phyloP scores from a whole-genome alignment of 2,329 filamentous ascomycete genomes.

The Plenodomus biglobosus region DNA sequence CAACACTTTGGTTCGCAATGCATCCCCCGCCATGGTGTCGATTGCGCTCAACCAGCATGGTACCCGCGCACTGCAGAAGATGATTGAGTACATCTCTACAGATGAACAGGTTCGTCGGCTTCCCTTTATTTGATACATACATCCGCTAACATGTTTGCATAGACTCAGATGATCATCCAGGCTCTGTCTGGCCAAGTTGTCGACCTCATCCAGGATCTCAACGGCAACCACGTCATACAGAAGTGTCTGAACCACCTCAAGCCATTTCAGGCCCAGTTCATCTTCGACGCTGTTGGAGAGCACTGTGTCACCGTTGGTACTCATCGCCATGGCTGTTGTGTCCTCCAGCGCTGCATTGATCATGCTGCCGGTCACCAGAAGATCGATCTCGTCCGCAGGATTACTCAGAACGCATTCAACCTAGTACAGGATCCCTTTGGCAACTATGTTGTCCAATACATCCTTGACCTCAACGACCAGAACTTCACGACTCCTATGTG shows the following conservation, averaged over 20 bases:
- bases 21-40: slow-evolving; percentile 80
- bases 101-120: slow-evolving; percentile 62
- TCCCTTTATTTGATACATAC: neutral
- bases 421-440: slow-evolving; percentile 96
- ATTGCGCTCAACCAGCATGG: slow-evolving; percentile 98
- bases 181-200: slow-evolving; percentile 84
- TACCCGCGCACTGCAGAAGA: slow-evolving; percentile 95
- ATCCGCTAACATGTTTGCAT: slow-evolving; percentile 13
- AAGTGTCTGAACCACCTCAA: slow-evolving; percentile 96
- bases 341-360: slow-evolving; percentile 96
- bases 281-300: slow-evolving; percentile 88
- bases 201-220: slow-evolving; percentile 92
- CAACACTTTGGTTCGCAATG: slow-evolving; percentile 87
- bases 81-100: slow-evolving; percentile 96
- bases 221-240: slow-evolving; percentile 98
- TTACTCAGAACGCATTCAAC: slow-evolving; percentile 83
- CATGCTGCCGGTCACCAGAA: slow-evolving; percentile 92
- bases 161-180: slow-evolving; percentile 79
- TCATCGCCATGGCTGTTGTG: slow-evolving; percentile 96
- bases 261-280: slow-evolving; percentile 85
- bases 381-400: slow-evolving; percentile 78
- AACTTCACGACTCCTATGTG: slow-evolving; percentile 89
- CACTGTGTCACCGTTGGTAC: slow-evolving; percentile 91
- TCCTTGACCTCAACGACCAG: slow-evolving; percentile 86
- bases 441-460: slow-evolving; percentile 99